phyloP scores from a whole-genome alignment of 78 protist genomes.

The Capsaspora owczarzaki region DNA sequence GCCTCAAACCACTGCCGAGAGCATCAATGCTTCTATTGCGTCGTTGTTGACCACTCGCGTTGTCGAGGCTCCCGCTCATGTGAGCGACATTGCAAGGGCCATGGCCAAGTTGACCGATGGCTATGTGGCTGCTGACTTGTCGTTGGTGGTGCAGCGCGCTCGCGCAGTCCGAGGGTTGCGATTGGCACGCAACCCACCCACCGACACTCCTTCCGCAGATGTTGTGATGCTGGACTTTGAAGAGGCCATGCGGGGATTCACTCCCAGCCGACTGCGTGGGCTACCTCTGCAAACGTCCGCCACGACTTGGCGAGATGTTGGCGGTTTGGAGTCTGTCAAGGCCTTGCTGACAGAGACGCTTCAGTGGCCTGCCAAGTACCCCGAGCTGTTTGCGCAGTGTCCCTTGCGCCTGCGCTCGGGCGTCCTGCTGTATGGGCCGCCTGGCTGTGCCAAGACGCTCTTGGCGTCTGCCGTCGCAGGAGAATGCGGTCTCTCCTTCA shows the following conservation, averaged over 20 bases:
- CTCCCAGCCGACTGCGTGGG: background rate
- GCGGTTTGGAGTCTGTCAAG: conserved; percentile 30
- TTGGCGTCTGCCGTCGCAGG: conserved; percentile 64
- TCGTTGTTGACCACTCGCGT: no score
- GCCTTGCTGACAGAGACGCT: conserved; percentile 53
- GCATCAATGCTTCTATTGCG: no score
- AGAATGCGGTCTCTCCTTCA: conserved; percentile 71
- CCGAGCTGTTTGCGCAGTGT: conserved; percentile 41
- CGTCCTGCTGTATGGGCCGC: conserved; percentile 80
- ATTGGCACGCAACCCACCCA: background rate
- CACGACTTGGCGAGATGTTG: background rate
- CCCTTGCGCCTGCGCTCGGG: conserved; percentile 55
- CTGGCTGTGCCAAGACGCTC: conserved; percentile 90
- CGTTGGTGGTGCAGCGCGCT: background rate
- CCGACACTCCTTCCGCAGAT: no score
- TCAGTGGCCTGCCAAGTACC: conserved; percentile 57
- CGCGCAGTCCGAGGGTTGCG: background rate
- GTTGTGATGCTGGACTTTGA: no score
- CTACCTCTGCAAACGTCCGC: background rate
- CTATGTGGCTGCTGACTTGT: background rate
- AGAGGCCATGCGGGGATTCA: background rate
- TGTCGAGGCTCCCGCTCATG: no score
- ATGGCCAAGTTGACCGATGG: no score
- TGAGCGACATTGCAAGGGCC: no score
- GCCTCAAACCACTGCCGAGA: no score